These are phyloP conservation scores for Suillus sp. DNA, from an alignment of 768 basidiomycete species.

Conservation along the genomic window DNA sequence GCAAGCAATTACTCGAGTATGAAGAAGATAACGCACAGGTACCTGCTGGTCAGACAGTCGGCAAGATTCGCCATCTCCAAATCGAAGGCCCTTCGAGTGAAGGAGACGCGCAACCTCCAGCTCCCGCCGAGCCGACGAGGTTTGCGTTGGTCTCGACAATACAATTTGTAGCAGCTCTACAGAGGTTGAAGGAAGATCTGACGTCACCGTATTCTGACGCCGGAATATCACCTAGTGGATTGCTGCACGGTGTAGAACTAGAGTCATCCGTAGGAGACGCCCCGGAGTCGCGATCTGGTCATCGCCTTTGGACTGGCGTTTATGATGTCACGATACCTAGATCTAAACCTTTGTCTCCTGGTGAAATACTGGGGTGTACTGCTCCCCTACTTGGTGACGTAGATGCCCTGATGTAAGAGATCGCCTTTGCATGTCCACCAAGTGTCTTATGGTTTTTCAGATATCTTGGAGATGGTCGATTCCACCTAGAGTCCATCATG, in stretches of 20 bases:
- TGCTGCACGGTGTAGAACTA: constrained; percentile 18
- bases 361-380: constrained; percentile 96
- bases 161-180: constrained; percentile 93
- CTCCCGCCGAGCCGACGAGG: constrained; percentile 51
- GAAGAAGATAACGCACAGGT: constrained; percentile 52
- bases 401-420: constrained; percentile 86
- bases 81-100: constrained; percentile 49
- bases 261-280: neutral
- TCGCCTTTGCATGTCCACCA: neutral
- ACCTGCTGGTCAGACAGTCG: constrained; percentile 47
- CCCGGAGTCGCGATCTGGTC: constrained; percentile 13
- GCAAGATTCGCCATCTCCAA: constrained; percentile 48
- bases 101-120: constrained; percentile 14
- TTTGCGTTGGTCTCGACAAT: constrained; percentile 96
- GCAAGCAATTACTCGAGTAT: constrained; percentile 59
- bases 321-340: constrained; percentile 82
- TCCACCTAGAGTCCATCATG: constrained; percentile 99
- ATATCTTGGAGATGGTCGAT: constrained; percentile 96
- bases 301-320: constrained; percentile 53
- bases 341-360: constrained; percentile 91
- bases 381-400: constrained; percentile 79
- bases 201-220: constrained; percentile 38
- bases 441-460: constrained; percentile 41
- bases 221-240: constrained; percentile 14
- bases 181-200: constrained; percentile 82